Percentiles rank a stretch among this genome's conserved stretches.
Evolutionary conservation across 1,284 basidiomycete genomes (phyloP).

Genomic region (Trichosporon ovoides): DNA sequence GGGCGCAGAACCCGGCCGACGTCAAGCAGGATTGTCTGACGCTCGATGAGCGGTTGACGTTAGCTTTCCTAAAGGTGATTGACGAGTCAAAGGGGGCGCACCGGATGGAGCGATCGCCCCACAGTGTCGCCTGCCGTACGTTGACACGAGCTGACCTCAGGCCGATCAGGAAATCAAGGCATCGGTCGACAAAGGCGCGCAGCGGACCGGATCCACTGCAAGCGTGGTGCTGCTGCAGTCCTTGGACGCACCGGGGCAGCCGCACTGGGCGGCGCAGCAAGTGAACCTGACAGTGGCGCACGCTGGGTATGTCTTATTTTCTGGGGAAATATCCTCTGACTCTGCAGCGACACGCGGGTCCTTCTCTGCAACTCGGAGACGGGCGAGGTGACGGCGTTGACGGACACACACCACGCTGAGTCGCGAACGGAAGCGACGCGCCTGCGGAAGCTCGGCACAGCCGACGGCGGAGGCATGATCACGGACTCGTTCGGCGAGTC

Average conservation of each 20-base stretch:
- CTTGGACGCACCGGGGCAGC: constrained; percentile 64
- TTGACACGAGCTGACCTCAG: constrained; percentile 24
- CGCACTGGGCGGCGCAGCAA: constrained; percentile 69
- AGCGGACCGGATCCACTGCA: constrained; percentile 71
- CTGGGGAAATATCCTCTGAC: not conserved
- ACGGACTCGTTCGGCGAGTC: constrained; percentile 95
- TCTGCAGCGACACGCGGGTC: constrained; percentile 75
- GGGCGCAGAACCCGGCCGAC: constrained; percentile 11
- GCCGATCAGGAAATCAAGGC: constrained; percentile 59
- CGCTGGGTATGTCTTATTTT: constrained; percentile 61
- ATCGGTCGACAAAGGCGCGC: constrained; percentile 55
- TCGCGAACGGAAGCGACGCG: constrained; percentile 76
- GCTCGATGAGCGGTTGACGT: constrained; percentile 73
- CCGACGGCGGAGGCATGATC: constrained; percentile 59
- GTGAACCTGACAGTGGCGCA: constrained; percentile 83
- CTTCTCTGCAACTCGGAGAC: constrained; percentile 69
- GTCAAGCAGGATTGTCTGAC: constrained; percentile 55
- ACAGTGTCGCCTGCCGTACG: too few species aligned
- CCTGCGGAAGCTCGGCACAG: constrained; percentile 74
- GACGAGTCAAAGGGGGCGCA: too few species aligned
- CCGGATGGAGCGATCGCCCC: too few species aligned
- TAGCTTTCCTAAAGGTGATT: constrained; percentile 76
- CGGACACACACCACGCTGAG: constrained; percentile 89
- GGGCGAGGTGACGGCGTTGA: constrained; percentile 71
- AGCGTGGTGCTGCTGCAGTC: constrained; percentile 84